A percentile compares a stretch with the other conserved stretches of the same genome.
Conservation (phyloP, 805 yeast genomes). For the Kodamaea kakaduensis region DNA sequence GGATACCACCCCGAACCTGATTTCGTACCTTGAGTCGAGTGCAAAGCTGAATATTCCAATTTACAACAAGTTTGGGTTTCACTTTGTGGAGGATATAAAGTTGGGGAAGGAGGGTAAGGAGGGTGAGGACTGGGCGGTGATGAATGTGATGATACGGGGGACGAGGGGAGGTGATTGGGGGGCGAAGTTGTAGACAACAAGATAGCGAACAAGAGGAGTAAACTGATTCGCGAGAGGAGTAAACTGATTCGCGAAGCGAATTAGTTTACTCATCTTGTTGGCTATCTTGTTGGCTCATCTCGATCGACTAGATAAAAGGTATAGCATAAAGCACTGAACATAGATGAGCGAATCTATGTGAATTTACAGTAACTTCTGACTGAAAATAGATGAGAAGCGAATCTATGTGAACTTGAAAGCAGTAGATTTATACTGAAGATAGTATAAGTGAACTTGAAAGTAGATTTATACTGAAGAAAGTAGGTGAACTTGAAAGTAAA, state of each 20-base stretch:
- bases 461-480: too few relatives aligned
- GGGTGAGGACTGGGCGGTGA: conserved; percentile 38
- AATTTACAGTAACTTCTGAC: too few relatives aligned
- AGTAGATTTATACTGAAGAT: too few relatives aligned
- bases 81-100: conserved; percentile 46
- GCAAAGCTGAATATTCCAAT: conserved; percentile 44
- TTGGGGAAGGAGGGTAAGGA: conserved; percentile 35
- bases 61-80: conserved; percentile 49
- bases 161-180: conserved; percentile 34
- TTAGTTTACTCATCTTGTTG: not conserved
- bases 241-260: not conserved
- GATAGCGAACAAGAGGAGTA: not conserved
- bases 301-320: not conserved
- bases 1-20: conserved; percentile 35
- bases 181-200: conserved; percentile 5
- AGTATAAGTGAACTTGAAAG: too few relatives aligned
- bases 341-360: too few relatives aligned
- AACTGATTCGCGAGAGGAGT: not conserved
- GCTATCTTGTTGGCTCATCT: not conserved
- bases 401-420: too few relatives aligned
- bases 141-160: conserved; percentile 44
- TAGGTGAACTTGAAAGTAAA: too few relatives aligned
- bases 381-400: too few relatives aligned
- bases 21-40: conserved; percentile 49
- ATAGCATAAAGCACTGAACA: too few relatives aligned